A percentile compares a stretch with the other conserved stretches of the same genome.
Evolutionary conservation across 352 stramenopile species (phyloP).

Genomic region (Phytophthora megakarya): DNA sequence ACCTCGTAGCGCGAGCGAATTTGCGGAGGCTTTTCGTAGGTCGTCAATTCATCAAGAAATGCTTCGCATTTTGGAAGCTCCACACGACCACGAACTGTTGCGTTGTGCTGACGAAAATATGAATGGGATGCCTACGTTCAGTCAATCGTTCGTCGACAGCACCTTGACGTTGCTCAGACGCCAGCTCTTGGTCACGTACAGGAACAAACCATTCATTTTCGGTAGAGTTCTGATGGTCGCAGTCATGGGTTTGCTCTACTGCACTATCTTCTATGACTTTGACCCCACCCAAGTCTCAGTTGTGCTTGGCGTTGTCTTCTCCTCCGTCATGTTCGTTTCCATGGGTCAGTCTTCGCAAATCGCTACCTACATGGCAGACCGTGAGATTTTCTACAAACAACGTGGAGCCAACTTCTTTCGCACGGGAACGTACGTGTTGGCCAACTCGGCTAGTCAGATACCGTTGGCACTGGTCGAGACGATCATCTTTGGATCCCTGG

Average conservation of each 20-base stretch:
- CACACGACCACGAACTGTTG: constrained; percentile 16
- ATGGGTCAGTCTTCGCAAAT: constrained; percentile 63
- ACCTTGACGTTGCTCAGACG: constrained; percentile 40
- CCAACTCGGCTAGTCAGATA: constrained; percentile 24
- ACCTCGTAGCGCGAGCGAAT: constrained; percentile 32
- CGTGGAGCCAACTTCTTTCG: constrained; percentile 69
- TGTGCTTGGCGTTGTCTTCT: constrained; percentile 71
- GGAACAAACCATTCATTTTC: constrained; percentile 34
- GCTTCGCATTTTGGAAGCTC: constrained; percentile 10
- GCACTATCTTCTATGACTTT: constrained; percentile 37
- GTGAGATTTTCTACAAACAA: constrained; percentile 83
- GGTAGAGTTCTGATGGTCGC: constrained; percentile 33
- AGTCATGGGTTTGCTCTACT: constrained; percentile 36
- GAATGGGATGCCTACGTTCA: constrained; percentile 28
- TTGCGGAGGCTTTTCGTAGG: constrained; percentile 27
- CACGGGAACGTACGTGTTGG: constrained; percentile 59
- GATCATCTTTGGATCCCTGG: constrained; percentile 62
- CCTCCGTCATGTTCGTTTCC: constrained; percentile 65
- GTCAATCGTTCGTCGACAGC: constrained; percentile 30
- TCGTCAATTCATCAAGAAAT: constrained; percentile 12
- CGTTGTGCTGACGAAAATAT: constrained; percentile 26
- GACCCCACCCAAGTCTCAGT: constrained; percentile 25
- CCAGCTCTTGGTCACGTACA: constrained; percentile 54
- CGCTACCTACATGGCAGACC: constrained; percentile 65
- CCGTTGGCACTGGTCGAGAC: constrained; percentile 46